Base-by-base conservation (phyloP, 2,329 filamentous ascomycete species). In the Claviceps maximensis region DNA sequence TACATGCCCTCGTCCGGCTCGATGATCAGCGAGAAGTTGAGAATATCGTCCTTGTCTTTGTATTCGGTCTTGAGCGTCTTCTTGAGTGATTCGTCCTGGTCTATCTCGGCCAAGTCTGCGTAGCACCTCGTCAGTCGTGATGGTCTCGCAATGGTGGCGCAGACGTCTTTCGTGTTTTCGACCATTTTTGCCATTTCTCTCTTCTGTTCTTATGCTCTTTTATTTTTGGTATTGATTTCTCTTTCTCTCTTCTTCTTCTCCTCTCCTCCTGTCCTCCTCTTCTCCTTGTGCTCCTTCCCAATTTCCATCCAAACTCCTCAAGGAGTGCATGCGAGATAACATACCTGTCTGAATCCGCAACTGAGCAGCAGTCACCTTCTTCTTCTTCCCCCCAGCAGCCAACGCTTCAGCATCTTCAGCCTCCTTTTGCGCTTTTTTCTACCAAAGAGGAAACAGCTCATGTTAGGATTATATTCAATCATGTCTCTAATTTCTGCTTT, bases 401-500 rank as follows among this genome's bases (percentile, higher is more conserved):
- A 82, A 77, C 36, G 78, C 81, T 60, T 86, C 84, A 54, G 87
- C 89, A 63, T 90, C 88, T 60, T 90, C 88, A 64, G 88, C 90
- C 72, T 94, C 87, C 73, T 95, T 89, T 77, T 96, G 89, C 77
- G 96, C 87, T 73, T 96, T 93, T 75, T 95, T 90, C 84, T 95
- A 71, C 64, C 64, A 69, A 33, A 12, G 13, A 33, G 10, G 13
- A 13, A 33, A 3, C 31, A 29, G 7, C 8, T 4, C 4, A 2
- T 7, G 33, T 38, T 17, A 38, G 27, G 15, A 25, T 29, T 27
- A 2, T 4, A n/a, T 31, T 13, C 46, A 6, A 40, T 29, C 9
- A 10, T n/a, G n/a, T 21, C 23, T 23, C 40, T 42, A 12, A 1
- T 42, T 21, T 23, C 13, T 23, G 8, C 3, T 13, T 23, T 17